Conservation (phyloP, 1,139 yeast species). For the Groenewaldozyma auringiensis region DNA sequence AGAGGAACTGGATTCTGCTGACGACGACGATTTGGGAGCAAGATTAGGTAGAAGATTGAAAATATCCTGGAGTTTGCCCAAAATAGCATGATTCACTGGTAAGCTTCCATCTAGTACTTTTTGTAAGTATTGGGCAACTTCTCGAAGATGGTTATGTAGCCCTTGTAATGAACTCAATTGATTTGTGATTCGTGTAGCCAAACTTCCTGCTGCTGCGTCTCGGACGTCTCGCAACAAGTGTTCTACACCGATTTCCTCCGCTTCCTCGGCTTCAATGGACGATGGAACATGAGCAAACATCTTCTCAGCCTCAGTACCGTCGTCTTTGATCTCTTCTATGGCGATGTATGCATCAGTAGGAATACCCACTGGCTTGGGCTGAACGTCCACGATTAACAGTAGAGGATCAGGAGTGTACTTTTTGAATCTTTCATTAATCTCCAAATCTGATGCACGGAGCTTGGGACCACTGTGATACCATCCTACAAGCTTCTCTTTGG, state of each 20-base stretch:
- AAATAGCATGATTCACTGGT: conserved; percentile 83
- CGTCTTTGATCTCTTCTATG: conserved; percentile 91
- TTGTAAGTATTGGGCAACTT: conserved; percentile 70
- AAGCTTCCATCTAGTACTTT: conserved; percentile 63
- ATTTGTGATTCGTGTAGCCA: conserved; percentile 78
- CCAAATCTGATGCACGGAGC: conserved; percentile 76
- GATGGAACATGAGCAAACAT: conserved; percentile 94
- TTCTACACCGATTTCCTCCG: conserved; percentile 98
- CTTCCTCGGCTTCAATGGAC: conserved; percentile 93
- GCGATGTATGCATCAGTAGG: conserved; percentile 96
- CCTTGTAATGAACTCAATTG: conserved; percentile 87
- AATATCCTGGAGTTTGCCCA: conserved; percentile 90
- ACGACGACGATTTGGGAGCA: conserved; percentile 27
- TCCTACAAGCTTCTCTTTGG: conserved; percentile 90
- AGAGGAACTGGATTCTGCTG: conserved; percentile 21
- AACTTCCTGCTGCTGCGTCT: conserved; percentile 93
- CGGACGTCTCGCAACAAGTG: conserved; percentile 89
- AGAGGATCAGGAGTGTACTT: conserved; percentile 78
- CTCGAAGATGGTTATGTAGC: conserved; percentile 69
- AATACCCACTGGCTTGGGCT: conserved; percentile 70
- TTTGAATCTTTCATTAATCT: conserved; percentile 84
- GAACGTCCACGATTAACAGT: conserved; percentile 84
- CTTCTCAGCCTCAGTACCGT: conserved; percentile 89
- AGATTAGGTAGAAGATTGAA: conserved; percentile 89
- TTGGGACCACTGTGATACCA: conserved; percentile 99